These are phyloP conservation scores for Aspergillus aculeatinus DNA, from an alignment of 2,329 filamentous ascomycete genomes.

Conservation along the genomic window DNA sequence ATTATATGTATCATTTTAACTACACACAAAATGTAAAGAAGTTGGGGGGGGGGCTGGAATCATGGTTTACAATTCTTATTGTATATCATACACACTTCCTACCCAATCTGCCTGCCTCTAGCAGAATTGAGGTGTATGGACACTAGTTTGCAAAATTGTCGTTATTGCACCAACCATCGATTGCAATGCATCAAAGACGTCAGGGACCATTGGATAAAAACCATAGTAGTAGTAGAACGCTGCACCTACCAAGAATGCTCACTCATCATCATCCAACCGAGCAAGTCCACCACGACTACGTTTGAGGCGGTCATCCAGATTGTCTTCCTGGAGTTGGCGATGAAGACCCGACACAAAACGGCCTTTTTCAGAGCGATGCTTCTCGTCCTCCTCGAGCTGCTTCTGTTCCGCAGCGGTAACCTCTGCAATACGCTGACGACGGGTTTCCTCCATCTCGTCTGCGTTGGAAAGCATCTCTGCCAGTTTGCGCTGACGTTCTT, in stretches of 20 bases:
- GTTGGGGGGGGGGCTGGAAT: neutral
- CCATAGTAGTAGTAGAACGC: neutral
- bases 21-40: neutral
- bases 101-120: neutral
- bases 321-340: constrained; percentile 36
- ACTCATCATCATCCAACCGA: constrained; percentile 27
- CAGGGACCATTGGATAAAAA: constrained; percentile 2
- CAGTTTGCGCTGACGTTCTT: constrained; percentile 51
- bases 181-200: neutral
- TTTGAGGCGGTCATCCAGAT: constrained; percentile 35
- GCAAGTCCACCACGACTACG: constrained; percentile 35
- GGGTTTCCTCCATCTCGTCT: constrained; percentile 67
- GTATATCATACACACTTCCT: neutral
- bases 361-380: constrained; percentile 35
- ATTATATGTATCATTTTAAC: neutral
- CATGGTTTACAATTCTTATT: neutral
- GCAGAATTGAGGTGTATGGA: neutral
- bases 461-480: constrained; percentile 74
- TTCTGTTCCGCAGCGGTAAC: constrained; percentile 65
- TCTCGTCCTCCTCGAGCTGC: constrained; percentile 66
- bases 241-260: neutral
- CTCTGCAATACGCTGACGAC: constrained; percentile 65
- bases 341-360: constrained; percentile 36
- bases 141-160: neutral
- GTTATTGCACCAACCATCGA: neutral